Evolutionary conservation across 1,284 basidiomycete species (phyloP).

Genomic region (Coniferiporia weirii): DNA sequence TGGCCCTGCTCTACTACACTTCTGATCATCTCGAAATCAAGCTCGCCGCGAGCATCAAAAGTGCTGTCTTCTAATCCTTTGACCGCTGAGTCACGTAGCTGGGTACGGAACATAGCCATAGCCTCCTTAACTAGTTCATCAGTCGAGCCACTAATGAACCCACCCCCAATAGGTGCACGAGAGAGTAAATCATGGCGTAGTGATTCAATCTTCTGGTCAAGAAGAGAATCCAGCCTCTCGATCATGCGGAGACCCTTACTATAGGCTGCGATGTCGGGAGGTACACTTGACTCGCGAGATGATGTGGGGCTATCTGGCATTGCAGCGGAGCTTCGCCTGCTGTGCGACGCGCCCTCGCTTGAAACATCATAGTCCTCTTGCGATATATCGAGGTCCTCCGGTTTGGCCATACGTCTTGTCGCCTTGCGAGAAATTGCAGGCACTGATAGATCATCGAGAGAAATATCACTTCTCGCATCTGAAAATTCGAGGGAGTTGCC

Average conservation of each 20-base stretch:
- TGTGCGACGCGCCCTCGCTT: conserved; percentile 6
- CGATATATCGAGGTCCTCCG: conserved; percentile 13
- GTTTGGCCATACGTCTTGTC: conserved; percentile 29
- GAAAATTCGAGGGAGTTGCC: conserved; percentile 59
- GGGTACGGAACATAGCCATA: conserved; percentile 58
- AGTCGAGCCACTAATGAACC: conserved; percentile 37
- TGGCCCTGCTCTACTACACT: conserved; percentile 65
- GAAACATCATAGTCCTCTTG: conserved; percentile 4
- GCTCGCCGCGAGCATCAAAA: conserved; percentile 65
- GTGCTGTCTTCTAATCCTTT: conserved; percentile 58
- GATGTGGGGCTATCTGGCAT: conserved; percentile 32
- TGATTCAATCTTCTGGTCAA: conserved; percentile 63
- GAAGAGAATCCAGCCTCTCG: conserved; percentile 48
- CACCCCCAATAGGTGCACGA: conserved; percentile 20
- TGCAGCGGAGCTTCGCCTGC: not conserved
- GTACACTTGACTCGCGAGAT: conserved; percentile 40
- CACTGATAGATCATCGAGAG: conserved; percentile 68
- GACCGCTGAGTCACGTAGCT: conserved; percentile 57
- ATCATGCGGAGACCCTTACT: conserved; percentile 58
- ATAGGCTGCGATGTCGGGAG: conserved; percentile 48
- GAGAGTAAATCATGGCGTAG: conserved; percentile 39
- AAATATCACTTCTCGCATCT: conserved; percentile 59
- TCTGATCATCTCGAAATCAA: conserved; percentile 71
- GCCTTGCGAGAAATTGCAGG: conserved; percentile 59
- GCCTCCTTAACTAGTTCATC: conserved; percentile 63